Evolutionary conservation across 1,284 basidiomycete genomes (phyloP).

Genomic region (Sanghuangporus weigelae): DNA sequence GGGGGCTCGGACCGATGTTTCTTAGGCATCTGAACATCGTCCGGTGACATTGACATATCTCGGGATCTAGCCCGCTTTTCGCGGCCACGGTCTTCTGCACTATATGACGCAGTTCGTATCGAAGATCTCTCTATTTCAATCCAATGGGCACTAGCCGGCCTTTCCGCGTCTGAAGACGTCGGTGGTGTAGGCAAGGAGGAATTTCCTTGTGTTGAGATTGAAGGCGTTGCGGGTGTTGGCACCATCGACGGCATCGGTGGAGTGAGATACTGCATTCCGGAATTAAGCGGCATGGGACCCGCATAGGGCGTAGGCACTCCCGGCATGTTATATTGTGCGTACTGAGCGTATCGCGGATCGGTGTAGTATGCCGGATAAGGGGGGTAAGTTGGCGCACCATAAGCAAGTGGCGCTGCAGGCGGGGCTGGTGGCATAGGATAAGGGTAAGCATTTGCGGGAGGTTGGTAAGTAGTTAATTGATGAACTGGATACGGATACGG

Average conservation of each 20-base stretch:
- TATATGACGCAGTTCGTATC: conserved; percentile 9
- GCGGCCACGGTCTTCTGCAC: conserved; percentile 7
- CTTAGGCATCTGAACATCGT: conserved; percentile 11
- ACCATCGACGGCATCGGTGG: neutral
- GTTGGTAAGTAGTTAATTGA: neutral
- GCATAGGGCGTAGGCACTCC: conserved; percentile 1
- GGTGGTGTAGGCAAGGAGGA: neutral
- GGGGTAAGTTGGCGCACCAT: neutral
- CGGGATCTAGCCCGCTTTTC: conserved; percentile 11
- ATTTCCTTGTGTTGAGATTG: neutral
- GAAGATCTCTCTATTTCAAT: neutral
- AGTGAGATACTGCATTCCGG: conserved; percentile 2
- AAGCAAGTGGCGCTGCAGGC: neutral
- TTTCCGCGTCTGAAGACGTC: neutral
- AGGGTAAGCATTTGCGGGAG: neutral
- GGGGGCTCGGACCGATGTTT: conserved; percentile 15
- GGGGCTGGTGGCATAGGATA: neutral
- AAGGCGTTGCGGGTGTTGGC: neutral
- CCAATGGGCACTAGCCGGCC: neutral
- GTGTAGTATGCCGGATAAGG: conserved; percentile 9
- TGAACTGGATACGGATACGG: conserved; percentile 6
- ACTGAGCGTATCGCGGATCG: conserved; percentile 7
- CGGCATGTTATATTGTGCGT: conserved; percentile 3
- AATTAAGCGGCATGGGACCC: neutral
- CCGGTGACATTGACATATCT: conserved; percentile 5